Evolutionary conservation across 1,284 basidiomycete species (phyloP).

Genomic region (Ganoderma boninense): DNA sequence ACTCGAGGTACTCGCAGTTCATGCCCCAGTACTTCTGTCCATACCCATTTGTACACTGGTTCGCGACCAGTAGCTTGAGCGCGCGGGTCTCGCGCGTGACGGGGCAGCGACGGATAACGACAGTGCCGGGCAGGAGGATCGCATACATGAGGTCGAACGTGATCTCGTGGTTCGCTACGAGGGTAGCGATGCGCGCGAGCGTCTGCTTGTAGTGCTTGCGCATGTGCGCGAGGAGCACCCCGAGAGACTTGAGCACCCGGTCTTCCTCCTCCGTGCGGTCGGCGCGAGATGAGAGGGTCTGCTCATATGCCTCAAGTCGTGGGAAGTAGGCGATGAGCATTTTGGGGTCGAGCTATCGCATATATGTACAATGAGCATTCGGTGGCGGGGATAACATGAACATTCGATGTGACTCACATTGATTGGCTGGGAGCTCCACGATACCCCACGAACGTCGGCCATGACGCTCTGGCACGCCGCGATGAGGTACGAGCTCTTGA

Average conservation of each 20-base stretch:
- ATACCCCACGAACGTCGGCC: conserved; percentile 57
- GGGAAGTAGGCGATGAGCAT: conserved; percentile 59
- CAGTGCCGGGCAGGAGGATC: conserved; percentile 16
- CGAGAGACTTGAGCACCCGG: conserved; percentile 51
- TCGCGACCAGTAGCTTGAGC: conserved; percentile 49
- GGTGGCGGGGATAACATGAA: not conserved
- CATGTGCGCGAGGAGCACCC: conserved; percentile 46
- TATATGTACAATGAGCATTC: no score
- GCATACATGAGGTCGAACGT: conserved; percentile 59
- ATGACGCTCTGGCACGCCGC: conserved; percentile 63
- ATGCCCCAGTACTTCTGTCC: conserved; percentile 48
- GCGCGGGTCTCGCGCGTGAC: conserved; percentile 52
- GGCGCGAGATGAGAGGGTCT: conserved; percentile 47
- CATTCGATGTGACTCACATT: conserved; percentile 44
- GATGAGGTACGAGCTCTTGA: conserved; percentile 63
- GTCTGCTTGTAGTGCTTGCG: conserved; percentile 56
- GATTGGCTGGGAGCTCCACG: conserved; percentile 61
- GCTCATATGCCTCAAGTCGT: conserved; percentile 53
- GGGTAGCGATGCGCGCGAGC: conserved; percentile 51
- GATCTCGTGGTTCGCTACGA: conserved; percentile 60
- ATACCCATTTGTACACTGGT: conserved; percentile 30
- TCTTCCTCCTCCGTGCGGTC: conserved; percentile 45
- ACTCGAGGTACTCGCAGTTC: conserved; percentile 54
- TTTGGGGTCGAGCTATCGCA: conserved; percentile 55
- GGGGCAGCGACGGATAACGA: conserved; percentile 14